Evolutionary conservation across 129 eudicot species (phyloP).

Genomic region (Tagetes patula): DNA sequence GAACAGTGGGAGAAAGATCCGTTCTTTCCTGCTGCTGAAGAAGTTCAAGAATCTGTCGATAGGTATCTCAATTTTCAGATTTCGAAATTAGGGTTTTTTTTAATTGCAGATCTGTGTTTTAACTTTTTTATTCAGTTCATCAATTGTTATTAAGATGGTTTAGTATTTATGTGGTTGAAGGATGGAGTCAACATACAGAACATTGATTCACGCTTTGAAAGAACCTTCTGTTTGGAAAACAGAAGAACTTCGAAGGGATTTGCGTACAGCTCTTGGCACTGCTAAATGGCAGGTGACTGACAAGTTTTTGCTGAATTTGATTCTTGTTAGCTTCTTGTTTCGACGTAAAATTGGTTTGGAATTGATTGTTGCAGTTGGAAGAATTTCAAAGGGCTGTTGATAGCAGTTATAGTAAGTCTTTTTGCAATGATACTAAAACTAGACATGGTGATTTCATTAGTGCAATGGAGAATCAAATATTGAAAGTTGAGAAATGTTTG

Average conservation of each 20-base stretch:
- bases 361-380: slow-evolving; percentile 64
- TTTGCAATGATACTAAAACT: slow-evolving; percentile 53
- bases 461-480: slow-evolving; percentile 69
- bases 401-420: slow-evolving; percentile 46
- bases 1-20: slow-evolving; percentile 98
- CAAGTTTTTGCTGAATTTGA: background rate
- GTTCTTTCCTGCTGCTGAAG: slow-evolving; percentile 88
- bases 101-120: background rate
- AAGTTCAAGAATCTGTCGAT: slow-evolving; percentile 94
- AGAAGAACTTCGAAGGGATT: slow-evolving; percentile 73
- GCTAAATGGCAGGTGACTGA: slow-evolving; percentile 88
- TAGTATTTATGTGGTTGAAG: slow-evolving; percentile 34
- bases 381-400: slow-evolving; percentile 77
- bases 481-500: slow-evolving; percentile 49
- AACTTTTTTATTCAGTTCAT: background rate
- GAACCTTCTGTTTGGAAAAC: slow-evolving; percentile 58
- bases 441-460: slow-evolving; percentile 63
- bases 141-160: slow-evolving; percentile 3
- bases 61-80: slow-evolving; percentile 47
- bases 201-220: slow-evolving; percentile 68
- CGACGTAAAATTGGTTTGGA: slow-evolving; percentile 1
- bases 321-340: background rate
- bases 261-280: slow-evolving; percentile 74
- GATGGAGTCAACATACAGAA: slow-evolving; percentile 93
- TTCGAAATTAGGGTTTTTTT: slow-evolving; percentile 19